Conservation (phyloP, 2,329 filamentous ascomycete genomes). For the Arthrobotrys musiformis region DNA sequence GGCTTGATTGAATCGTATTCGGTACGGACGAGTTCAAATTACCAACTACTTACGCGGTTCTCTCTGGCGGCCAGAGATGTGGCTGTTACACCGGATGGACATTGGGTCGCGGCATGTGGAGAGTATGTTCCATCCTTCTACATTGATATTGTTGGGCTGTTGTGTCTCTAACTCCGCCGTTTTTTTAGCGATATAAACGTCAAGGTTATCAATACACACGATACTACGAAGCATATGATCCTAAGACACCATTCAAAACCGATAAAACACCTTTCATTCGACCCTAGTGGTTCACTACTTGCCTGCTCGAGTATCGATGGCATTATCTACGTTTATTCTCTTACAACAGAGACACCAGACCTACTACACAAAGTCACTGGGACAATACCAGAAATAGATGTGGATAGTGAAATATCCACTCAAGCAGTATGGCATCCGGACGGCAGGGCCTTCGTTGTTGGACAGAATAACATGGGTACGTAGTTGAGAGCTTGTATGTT, state of each 20-base stretch:
- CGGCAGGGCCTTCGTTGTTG: conserved; percentile 84
- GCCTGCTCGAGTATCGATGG: conserved; percentile 89
- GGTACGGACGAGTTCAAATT: conserved; percentile 77
- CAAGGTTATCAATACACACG: conserved; percentile 83
- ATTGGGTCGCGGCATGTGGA: conserved; percentile 95
- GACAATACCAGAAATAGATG: conserved; percentile 77
- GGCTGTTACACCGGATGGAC: conserved; percentile 79
- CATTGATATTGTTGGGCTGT: not conserved
- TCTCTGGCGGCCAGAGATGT: conserved; percentile 89
- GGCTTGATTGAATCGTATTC: conserved; percentile 95
- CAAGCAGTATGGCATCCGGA: conserved; percentile 91
- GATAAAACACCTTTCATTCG: conserved; percentile 92
- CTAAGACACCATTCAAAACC: conserved; percentile 84
- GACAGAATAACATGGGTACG: conserved; percentile 76
- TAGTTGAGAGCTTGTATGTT: not conserved
- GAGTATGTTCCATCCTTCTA: conserved; percentile 70
- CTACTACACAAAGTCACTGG: conserved; percentile 86
- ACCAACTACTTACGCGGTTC: conserved; percentile 82
- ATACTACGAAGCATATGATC: conserved; percentile 79
- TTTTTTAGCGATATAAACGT: conserved; percentile 78
- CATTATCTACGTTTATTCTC: conserved; percentile 86
- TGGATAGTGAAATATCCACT: conserved; percentile 79
- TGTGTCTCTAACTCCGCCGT: conserved; percentile 17
- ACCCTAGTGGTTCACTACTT: conserved; percentile 78
- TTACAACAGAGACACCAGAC: conserved; percentile 80